Base-by-base conservation (phyloP, 2,329 filamentous ascomycete species). In the Aspergillus transmontanensis region DNA sequence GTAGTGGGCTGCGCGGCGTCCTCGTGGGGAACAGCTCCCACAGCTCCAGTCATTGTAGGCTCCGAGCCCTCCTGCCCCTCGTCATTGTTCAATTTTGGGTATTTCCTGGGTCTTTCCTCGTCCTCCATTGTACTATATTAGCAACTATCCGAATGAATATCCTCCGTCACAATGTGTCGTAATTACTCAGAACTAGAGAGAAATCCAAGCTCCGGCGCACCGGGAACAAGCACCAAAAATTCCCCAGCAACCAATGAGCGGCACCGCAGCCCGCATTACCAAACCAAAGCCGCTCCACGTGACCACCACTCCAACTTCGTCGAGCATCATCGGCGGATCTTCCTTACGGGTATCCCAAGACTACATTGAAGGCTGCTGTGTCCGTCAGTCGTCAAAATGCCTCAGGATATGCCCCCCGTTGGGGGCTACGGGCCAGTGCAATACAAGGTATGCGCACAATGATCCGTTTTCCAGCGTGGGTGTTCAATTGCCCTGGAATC, bases 351-450 rank as follows among this genome's bases (percentile, higher is more conserved):
- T 28, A 60, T 61, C 66, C 66, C 62, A 59, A 61, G 58, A 65
- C 62, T 64, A 64, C 63, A 68, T 66, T 66, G 67, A 66, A 68
- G 68, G 60, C 63, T 64, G 63, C 62, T 63, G 64, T 59, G 43
- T 53, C 61, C 59, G 58, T 58, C 66, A 65, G 63, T 64, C 65
- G 59, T 59, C 74, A 89, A 69, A 76, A 97, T 98, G 94, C 89
- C 91, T 84, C 94, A 98, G 87, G 95, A 99, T 86, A 92, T 99
- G 88, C 95, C 95, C 84, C 95, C 95, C 73, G 80, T 82, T 76
- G 95, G 94, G 84, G 95, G 95, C 86, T 99, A 99, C 82, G 90
- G 89, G 80, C 90, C 94, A 80, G 90, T 99, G 70, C 95, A 99
- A 83, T 99, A 97, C 86, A 96, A 96, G 89, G 91, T 94, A 80